Conservation (phyloP, 2,329 filamentous ascomycete genomes). For the Amauroascus niger region DNA sequence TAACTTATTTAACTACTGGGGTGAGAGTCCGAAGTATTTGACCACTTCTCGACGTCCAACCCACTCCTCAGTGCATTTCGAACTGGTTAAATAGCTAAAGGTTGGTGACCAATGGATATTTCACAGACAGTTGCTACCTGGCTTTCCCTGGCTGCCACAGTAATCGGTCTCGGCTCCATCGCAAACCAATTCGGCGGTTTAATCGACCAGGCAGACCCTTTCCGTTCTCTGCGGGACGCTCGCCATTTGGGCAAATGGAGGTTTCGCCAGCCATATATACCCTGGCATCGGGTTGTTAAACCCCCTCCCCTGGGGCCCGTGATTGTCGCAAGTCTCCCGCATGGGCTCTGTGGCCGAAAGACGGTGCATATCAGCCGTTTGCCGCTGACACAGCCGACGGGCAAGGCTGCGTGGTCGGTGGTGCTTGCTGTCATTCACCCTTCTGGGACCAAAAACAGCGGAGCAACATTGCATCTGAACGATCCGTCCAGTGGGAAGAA, state of each 20-base stretch:
- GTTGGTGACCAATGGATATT: background rate
- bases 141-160: conserved; percentile 4
- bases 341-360: background rate
- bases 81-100: background rate
- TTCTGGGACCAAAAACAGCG: background rate
- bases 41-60: too few species aligned
- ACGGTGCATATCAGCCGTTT: background rate
- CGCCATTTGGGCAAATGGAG: conserved; percentile 5
- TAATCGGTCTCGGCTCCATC: conserved; percentile 3
- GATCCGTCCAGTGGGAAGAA: background rate
- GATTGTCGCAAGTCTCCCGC: background rate
- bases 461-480: background rate
- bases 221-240: background rate
- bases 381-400: background rate
- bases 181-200: conserved; percentile 1
- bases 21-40: too few species aligned
- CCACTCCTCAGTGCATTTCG: background rate
- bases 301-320: background rate
- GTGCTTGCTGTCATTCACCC: conserved; percentile 4
- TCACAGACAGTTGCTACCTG: conserved; percentile 6
- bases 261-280: background rate
- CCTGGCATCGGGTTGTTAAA: conserved; percentile 6
- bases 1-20: too few species aligned
- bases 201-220: background rate
- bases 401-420: background rate